phyloP scores from a whole-genome alignment of 2,329 filamentous ascomycete genomes.

The Hymenoscyphus repandus region DNA sequence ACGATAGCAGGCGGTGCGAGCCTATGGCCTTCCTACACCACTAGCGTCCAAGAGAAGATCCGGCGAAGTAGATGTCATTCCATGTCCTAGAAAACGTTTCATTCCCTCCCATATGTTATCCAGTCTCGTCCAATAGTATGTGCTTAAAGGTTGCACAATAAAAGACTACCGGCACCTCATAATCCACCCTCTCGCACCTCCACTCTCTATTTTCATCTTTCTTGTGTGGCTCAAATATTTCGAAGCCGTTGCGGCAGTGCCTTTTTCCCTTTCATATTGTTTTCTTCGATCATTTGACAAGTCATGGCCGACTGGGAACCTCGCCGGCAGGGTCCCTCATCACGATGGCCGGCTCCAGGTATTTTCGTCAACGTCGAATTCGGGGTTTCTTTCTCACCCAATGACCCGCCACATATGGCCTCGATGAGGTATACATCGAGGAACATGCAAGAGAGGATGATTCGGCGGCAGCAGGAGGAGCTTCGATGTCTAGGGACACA shows the following conservation, averaged over 20 bases:
- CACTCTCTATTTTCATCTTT: background rate
- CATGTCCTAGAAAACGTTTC: too few species aligned
- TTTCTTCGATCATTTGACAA: slow-evolving; percentile 28
- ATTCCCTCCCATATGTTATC: background rate
- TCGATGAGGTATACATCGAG: slow-evolving; percentile 24
- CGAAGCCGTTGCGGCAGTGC: background rate
- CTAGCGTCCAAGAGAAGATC: too few species aligned
- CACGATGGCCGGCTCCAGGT: slow-evolving; percentile 22
- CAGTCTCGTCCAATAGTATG: background rate
- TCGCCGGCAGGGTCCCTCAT: slow-evolving; percentile 13
- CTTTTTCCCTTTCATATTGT: background rate
- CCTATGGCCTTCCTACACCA: too few species aligned
- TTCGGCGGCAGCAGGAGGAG: slow-evolving; percentile 18
- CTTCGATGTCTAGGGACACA: background rate
- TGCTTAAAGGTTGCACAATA: background rate
- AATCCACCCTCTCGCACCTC: background rate
- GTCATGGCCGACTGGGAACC: slow-evolving; percentile 18
- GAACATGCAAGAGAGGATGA: slow-evolving; percentile 23
- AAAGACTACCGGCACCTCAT: background rate
- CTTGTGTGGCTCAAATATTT: background rate
- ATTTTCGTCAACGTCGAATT: slow-evolving; percentile 28
- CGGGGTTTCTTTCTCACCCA: slow-evolving; percentile 24
- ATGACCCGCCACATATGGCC: slow-evolving; percentile 21
- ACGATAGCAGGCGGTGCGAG: background rate
- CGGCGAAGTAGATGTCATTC: too few species aligned